A percentile compares a stretch with the other conserved stretches of the same genome.
phyloP scores from a whole-genome alignment of 2,329 filamentous ascomycete genomes.

The Stagonosporopsis rhizophila region DNA sequence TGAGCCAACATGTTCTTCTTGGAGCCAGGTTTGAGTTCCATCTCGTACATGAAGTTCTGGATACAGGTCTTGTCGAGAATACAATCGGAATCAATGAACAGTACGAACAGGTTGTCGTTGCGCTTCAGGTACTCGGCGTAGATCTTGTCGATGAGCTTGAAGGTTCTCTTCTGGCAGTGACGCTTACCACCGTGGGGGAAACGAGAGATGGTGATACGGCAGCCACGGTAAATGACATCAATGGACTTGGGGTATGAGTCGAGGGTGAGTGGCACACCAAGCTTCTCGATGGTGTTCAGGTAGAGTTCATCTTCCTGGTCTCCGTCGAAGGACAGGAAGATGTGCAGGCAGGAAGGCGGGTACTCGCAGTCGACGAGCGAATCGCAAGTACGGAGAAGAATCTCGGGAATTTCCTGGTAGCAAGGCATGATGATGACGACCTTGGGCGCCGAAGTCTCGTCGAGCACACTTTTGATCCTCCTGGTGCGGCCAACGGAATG shows the following conservation, averaged over 20 bases:
- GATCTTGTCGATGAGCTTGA: conserved; percentile 90
- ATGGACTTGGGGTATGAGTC: conserved; percentile 87
- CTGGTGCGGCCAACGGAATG: conserved; percentile 83
- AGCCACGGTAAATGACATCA: conserved; percentile 82
- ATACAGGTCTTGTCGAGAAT: conserved; percentile 90
- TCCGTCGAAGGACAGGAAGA: conserved; percentile 95
- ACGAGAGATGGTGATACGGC: conserved; percentile 86
- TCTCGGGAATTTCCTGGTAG: conserved; percentile 87
- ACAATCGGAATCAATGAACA: conserved; percentile 98
- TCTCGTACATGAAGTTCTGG: conserved; percentile 98
- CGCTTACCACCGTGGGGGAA: conserved; percentile 95
- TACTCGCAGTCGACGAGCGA: conserved; percentile 95
- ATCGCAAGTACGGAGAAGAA: conserved; percentile 84
- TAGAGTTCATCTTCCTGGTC: conserved; percentile 89
- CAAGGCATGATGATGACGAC: conserved; percentile 97
- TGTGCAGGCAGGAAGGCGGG: conserved; percentile 87
- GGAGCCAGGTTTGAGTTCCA: conserved; percentile 95
- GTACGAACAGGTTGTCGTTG: conserved; percentile 91
- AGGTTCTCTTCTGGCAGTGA: conserved; percentile 91
- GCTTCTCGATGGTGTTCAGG: conserved; percentile 80
- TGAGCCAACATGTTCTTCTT: conserved; percentile 93
- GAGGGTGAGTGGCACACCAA: conserved; percentile 80
- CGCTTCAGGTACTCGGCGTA: conserved; percentile 85
- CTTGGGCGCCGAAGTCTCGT: conserved; percentile 87
- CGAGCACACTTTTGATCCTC: conserved; percentile 81